phyloP scores from a whole-genome alignment of 2,329 filamentous ascomycete genomes.

The Colletotrichum lini region DNA sequence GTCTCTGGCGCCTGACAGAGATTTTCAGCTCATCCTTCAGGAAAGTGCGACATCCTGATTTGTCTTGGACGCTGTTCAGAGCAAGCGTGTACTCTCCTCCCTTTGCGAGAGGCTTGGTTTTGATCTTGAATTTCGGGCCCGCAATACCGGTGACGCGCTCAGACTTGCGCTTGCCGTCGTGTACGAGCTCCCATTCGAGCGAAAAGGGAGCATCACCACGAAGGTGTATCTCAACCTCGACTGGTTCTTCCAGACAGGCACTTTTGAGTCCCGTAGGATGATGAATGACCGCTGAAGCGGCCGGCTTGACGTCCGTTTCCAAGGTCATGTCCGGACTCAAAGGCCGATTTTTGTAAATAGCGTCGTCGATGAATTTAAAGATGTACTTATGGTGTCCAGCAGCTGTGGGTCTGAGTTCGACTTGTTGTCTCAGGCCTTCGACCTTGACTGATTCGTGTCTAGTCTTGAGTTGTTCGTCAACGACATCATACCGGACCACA shows the following conservation, averaged over 20 bases:
- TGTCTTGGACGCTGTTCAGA: conserved; percentile 88
- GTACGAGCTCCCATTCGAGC: conserved; percentile 92
- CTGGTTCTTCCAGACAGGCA: conserved; percentile 86
- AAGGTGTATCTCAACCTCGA: conserved; percentile 81
- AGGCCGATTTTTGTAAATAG: conserved; percentile 79
- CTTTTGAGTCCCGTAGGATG: conserved; percentile 68
- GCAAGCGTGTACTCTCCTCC: conserved; percentile 94
- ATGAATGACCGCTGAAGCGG: conserved; percentile 83
- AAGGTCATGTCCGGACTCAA: conserved; percentile 75
- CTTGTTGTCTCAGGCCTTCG: conserved; percentile 82
- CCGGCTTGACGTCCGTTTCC: conserved; percentile 93
- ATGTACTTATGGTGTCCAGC: conserved; percentile 91
- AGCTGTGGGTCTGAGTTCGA: conserved; percentile 84
- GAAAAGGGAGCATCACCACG: conserved; percentile 89
- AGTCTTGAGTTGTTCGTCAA: conserved; percentile 71
- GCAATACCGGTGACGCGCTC: conserved; percentile 76
- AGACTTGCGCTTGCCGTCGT: conserved; percentile 87
- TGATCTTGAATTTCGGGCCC: conserved; percentile 76
- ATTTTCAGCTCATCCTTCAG: conserved; percentile 89
- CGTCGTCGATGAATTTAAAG: conserved; percentile 86
- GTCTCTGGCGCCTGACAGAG: conserved; percentile 88
- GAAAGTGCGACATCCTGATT: conserved; percentile 86
- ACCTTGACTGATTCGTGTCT: conserved; percentile 56
- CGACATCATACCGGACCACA: conserved; percentile 81
- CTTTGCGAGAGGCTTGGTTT: conserved; percentile 79